Evolutionary conservation across 306 rosid species (phyloP), one percentile per base, ranked within the genome.

Genomic region (Lupinus albus): DNA sequence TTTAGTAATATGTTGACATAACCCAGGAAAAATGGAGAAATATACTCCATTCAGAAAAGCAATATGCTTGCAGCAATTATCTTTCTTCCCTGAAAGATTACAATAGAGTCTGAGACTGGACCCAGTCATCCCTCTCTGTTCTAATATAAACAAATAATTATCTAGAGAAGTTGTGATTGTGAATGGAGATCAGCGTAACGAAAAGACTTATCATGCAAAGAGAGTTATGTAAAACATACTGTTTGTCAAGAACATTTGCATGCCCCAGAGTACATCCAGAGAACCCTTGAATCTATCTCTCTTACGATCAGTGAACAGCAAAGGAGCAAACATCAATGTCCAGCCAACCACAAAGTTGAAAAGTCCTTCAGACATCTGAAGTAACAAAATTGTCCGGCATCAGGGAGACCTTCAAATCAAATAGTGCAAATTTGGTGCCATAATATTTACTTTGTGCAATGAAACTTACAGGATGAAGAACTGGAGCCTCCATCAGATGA

Each of bases 171-270:
- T 18, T 51, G 45, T 12, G 48, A 28, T 61, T 47, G 72, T 36
- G 54, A 49, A 1, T 50, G 64, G 54, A 13, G 66, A 46, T 18
- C 28, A 56, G 55, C 59, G 32, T 56, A 59, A 63, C 67, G 20
- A 35, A 68, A 61, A 51, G 59, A 54, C 61, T 30, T 16, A 21
- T 53, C 13, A 73, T 25, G 51, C 36, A 49, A 10, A 21, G 30
- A 56, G 75, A 68, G 79, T 64, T n/a, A 9, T 38, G 46, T 58
- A 64, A 68, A 72, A 72, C 89, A 64, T 84, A 92, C 98, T 84
- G 73, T 89, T 92, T n/a, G 96, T 92, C 49, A 89, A 93, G 88
- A 92, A 89, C 96, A 89, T 84, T 79, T 89, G 98, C 46, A 87
- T 41, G 51, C 91, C 89, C 93, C 92, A 87, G 14, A 92, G 71